Base-by-base conservation (phyloP, 2,329 filamentous ascomycete species). In the Furcasterigmium sp. region DNA sequence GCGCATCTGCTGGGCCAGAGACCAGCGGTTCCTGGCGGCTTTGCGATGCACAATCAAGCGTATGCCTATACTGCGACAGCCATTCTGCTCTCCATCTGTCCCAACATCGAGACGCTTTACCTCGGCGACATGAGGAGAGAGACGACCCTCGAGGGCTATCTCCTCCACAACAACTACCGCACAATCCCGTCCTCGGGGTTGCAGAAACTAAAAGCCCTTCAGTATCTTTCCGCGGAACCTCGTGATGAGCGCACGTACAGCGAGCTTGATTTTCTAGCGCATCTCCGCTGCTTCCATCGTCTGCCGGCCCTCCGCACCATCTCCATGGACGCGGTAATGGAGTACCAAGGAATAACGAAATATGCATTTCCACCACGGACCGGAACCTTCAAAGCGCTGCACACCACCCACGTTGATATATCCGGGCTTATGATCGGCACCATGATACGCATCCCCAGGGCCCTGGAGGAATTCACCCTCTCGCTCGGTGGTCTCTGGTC, bases 201-300 rank as follows among this genome's bases (percentile, higher is more conserved):
- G 8, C 46, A 43, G 28, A 26, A 40, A 3, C 41, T 48, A 6
- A 25, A 28, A 18, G 25, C 14, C 2, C 15, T 43, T 14, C 19
- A 39, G 3, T n/a, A 39, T 5, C 18, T 39, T 0, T 19, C 25
- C 10, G 43, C n/a, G 35, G 30, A 37, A 3, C 25, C n/a, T 6
- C 11, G 7, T 28, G 28, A 39, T 14, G 35, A 26, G 4, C 14
- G 32, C 3, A 15, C 10, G 1, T 48, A 50, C 37, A 25, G 23
- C 14, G 7, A n/a, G 19, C 20, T 49, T 5, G 38, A 42, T 20
- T 43, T 41, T 14, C 39, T 49, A 14, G 42, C 42, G 5, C 18
- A 32, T 2, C 14, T 49, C 11, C 39, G 41, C 18, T 46, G 42
- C 40, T 44, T 51, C 29, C 46, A 49, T 38, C 44, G 46, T 10